These are phyloP conservation scores for Ophiostoma perfectum DNA, from an alignment of 2,329 filamentous ascomycete genomes.

Conservation along the genomic window DNA sequence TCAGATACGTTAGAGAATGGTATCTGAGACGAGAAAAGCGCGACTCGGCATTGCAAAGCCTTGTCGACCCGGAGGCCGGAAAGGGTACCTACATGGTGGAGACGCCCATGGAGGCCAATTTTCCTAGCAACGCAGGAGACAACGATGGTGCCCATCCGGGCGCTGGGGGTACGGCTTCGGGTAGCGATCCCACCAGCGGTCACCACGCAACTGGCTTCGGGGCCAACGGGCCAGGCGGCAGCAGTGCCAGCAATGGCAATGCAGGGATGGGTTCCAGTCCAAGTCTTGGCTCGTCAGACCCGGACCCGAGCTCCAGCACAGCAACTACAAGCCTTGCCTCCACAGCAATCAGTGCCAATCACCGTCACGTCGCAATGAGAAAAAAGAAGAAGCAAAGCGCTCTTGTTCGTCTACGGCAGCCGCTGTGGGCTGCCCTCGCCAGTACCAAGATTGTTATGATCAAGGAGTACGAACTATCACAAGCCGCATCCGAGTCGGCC, in stretches of 20 bases:
- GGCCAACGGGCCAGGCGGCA: neutral
- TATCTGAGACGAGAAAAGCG: constrained; percentile 57
- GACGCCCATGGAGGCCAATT: constrained; percentile 31
- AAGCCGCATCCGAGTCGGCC: constrained; percentile 65
- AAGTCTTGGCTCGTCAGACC: neutral
- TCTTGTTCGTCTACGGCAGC: constrained; percentile 83
- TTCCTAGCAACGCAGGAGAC: neutral
- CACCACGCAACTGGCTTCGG: neutral
- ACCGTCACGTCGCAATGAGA: constrained; percentile 53
- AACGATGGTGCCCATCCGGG: neutral
- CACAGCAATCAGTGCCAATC: neutral
- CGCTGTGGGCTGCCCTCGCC: constrained; percentile 87
- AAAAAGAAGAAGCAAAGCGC: constrained; percentile 88
- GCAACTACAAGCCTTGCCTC: neutral
- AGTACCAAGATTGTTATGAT: constrained; percentile 96
- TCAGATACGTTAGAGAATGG: constrained; percentile 65
- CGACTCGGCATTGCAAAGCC: constrained; percentile 40
- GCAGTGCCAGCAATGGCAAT: neutral
- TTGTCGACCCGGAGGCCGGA: constrained; percentile 59
- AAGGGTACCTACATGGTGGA: constrained; percentile 41
- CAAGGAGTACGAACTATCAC: constrained; percentile 81
- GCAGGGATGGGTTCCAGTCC: neutral
- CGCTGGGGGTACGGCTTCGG: neutral
- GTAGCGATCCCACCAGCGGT: neutral
- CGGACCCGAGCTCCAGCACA: neutral